Conservation (phyloP, 2,329 filamentous ascomycete species). For the Emydomyces testavorans region DNA sequence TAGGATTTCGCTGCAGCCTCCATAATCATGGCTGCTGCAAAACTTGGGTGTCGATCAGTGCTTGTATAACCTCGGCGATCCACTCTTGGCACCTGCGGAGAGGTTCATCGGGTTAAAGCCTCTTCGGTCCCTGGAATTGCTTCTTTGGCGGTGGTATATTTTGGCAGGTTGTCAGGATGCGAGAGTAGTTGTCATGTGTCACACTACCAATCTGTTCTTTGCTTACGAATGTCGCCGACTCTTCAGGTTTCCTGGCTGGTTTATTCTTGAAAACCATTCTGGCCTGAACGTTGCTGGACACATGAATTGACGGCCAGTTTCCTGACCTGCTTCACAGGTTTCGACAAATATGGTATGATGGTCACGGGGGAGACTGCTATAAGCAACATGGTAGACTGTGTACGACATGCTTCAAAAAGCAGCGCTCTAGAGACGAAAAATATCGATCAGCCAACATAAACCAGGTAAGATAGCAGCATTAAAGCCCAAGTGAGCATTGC, state of each 20-base stretch:
- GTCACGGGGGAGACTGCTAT: not conserved
- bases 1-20: not conserved
- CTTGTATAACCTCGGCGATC: constrained; percentile 19
- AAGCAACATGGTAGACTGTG: too few species aligned
- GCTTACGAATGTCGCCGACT: constrained; percentile 9
- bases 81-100: constrained; percentile 25
- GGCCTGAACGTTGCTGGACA: constrained; percentile 24
- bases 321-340: constrained; percentile 14
- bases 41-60: constrained; percentile 9
- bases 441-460: too few species aligned
- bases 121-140: constrained; percentile 22
- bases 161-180: constrained; percentile 18
- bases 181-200: constrained; percentile 16
- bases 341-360: constrained; percentile 24
- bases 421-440: too few species aligned
- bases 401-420: too few species aligned
- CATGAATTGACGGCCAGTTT: constrained; percentile 21
- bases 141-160: constrained; percentile 22
- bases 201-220: constrained; percentile 5
- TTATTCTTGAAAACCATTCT: constrained; percentile 20
- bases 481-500: too few species aligned
- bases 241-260: constrained; percentile 6
- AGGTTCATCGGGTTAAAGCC: constrained; percentile 20
- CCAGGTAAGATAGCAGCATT: too few species aligned
- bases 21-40: not conserved